These are phyloP conservation scores for Omphalotus olearius DNA, from an alignment of 1,284 basidiomycete species.

Conservation along the genomic window DNA sequence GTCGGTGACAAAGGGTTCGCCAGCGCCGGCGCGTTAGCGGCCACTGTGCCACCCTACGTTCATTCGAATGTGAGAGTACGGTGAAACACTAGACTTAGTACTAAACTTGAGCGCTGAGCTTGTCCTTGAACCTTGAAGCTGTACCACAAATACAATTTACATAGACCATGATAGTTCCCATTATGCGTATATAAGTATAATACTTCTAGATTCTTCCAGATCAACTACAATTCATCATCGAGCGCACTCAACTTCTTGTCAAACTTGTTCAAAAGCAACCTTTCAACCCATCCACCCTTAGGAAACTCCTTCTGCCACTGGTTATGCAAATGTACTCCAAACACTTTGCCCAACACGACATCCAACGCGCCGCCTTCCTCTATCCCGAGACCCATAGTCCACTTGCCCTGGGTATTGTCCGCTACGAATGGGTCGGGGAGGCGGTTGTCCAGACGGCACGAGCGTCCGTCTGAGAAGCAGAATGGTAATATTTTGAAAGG, in stretches of 20 bases:
- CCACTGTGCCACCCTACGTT: too few species aligned
- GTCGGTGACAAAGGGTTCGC: too few species aligned
- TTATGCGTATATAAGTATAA: too few species aligned
- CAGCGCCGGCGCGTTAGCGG: too few species aligned
- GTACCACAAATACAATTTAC: too few species aligned
- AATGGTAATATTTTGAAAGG: constrained; percentile 91
- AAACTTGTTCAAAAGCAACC: constrained; percentile 64
- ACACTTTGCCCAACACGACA: constrained; percentile 64
- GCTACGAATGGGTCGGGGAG: constrained; percentile 83
- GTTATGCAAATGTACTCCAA: constrained; percentile 89
- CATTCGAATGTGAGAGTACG: too few species aligned
- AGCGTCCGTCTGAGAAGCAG: constrained; percentile 87
- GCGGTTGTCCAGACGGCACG: constrained; percentile 86
- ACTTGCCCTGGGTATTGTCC: constrained; percentile 54
- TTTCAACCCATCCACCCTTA: constrained; percentile 73
- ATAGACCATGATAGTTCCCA: too few species aligned
- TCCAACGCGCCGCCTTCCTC: constrained; percentile 69
- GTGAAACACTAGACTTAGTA: too few species aligned
- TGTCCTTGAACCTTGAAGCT: too few species aligned
- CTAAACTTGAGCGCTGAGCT: too few species aligned
- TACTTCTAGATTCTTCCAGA: not conserved
- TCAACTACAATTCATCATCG: not conserved
- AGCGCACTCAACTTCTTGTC: constrained; percentile 35
- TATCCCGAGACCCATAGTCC: constrained; percentile 51
- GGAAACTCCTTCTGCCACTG: constrained; percentile 88